These are phyloP conservation scores for Wickerhamiella lipophila DNA, from an alignment of 805 yeast species.

Conservation along the genomic window DNA sequence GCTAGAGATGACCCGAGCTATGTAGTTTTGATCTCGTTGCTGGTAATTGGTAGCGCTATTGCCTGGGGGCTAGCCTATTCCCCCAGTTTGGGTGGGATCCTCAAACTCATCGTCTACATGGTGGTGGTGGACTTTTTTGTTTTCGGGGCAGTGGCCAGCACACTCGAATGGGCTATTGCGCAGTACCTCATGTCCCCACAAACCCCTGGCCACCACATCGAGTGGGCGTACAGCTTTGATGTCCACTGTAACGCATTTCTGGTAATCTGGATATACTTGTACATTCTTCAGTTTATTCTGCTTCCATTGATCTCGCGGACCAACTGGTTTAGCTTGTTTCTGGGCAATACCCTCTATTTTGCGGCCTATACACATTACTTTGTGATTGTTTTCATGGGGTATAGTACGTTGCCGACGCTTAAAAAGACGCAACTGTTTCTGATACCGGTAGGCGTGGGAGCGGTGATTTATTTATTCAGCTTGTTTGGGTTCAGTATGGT, in stretches of 20 bases:
- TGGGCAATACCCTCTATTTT: conserved; percentile 71
- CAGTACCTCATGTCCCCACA: conserved; percentile 42
- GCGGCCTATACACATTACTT: conserved; percentile 64
- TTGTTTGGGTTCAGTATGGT: conserved; percentile 64
- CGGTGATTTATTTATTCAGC: conserved; percentile 43
- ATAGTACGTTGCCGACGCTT: conserved; percentile 57
- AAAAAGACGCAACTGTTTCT: conserved; percentile 49
- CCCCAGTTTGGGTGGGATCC: conserved; percentile 45
- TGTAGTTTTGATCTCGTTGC: conserved; percentile 53
- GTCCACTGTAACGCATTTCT: conserved; percentile 86
- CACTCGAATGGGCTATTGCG: conserved; percentile 60
- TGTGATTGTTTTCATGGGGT: conserved; percentile 79
- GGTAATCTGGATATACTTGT: conserved; percentile 62
- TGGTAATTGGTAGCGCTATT: conserved; percentile 60
- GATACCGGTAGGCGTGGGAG: conserved; percentile 50
- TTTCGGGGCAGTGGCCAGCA: conserved; percentile 55
- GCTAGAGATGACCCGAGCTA: conserved; percentile 90
- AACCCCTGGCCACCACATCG: conserved; percentile 31
- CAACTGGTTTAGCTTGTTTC: conserved; percentile 50
- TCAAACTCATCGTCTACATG: conserved; percentile 65
- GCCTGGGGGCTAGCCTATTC: conserved; percentile 72
- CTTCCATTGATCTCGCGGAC: conserved; percentile 58
- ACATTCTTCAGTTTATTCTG: conserved; percentile 59
- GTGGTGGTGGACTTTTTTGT: conserved; percentile 70
- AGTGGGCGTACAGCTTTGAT: conserved; percentile 93